These are phyloP conservation scores for Excoecaria agallocha DNA, from an alignment of 345 rosid species.

Conservation along the genomic window DNA sequence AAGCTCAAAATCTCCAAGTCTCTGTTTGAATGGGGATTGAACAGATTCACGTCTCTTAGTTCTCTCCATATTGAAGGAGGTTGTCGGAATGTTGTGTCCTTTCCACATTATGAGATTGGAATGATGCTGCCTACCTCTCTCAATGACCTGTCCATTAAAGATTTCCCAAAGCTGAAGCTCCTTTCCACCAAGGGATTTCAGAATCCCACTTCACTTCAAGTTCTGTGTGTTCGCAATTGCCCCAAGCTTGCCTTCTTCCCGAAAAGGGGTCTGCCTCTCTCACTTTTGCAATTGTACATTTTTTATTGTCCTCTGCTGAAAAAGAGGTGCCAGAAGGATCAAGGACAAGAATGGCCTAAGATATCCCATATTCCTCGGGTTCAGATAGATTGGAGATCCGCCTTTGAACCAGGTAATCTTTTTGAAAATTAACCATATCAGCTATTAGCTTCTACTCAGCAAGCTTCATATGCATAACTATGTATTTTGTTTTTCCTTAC, in stretches of 20 bases:
- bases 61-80: neutral
- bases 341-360: conserved; percentile 13
- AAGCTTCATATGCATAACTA: neutral
- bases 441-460: neutral
- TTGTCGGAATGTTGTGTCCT: neutral
- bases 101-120: neutral
- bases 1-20: conserved; percentile 3
- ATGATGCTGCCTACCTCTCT: neutral
- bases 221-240: conserved; percentile 3
- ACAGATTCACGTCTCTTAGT: neutral
- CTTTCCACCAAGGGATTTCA: neutral
- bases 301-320: conserved; percentile 17
- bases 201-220: conserved; percentile 14
- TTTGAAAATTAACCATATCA: no score
- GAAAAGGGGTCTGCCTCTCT: conserved; percentile 4
- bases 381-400: no score
- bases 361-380: neutral
- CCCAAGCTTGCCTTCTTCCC: conserved; percentile 25
- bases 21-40: neutral
- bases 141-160: neutral
- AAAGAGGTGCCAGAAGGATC: conserved; percentile 15
- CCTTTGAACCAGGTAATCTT: no score
- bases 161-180: neutral
- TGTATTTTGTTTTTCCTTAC: neutral
- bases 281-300: conserved; percentile 12